Base-by-base conservation (phyloP, 371 early-diverging fungal species). In the Syncephalastrum contaminatum region DNA sequence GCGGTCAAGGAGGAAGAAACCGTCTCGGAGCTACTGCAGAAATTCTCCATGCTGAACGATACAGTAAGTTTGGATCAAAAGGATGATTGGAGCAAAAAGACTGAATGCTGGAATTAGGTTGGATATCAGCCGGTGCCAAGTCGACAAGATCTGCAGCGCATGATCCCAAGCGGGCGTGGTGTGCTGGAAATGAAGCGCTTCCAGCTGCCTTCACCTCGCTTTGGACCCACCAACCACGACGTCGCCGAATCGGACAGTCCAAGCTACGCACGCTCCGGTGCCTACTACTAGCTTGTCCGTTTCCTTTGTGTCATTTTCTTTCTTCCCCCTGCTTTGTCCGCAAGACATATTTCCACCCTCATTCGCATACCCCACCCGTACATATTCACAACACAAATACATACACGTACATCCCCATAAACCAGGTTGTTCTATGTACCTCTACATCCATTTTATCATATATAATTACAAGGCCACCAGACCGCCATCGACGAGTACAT, bases 81-180 rank as follows among this genome's bases (percentile, higher is more conserved):
- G 7, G 25, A 5, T 25, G 25, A 25, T 7, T 7, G 24, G 36
- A 4, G 6, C 24, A 51, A 43, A 22, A 8, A 41, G 8, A 8
- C 43, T 18, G 12, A 13, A 27, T n/a, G 43, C 21, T 24, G 21
- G 48, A 24, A 45, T 30, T 49, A 81, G 78, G 71, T 76, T 8
- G 63, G 83, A 6, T 86, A 80, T 56, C 79, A 83, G 42, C 51
- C 60, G 22, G 69, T 84, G 0, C 84, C 84, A 6, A 60, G 69
- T 0, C 69, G 77, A 20, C 74, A 81, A 44, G 83, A 80, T 8
- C 53, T 86, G 15, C 73, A 78, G 43, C 70, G 69, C 15, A 56
- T 84, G 52, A 80, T 84, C 53, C 86, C 86, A 15, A 77, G 77
- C 54, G 86, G 86, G 7, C 77, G 86, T 45, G 73, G 75, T 16